These are phyloP conservation scores for Kwoniella bestiolae DNA, from an alignment of 768 basidiomycete genomes.

Conservation along the genomic window DNA sequence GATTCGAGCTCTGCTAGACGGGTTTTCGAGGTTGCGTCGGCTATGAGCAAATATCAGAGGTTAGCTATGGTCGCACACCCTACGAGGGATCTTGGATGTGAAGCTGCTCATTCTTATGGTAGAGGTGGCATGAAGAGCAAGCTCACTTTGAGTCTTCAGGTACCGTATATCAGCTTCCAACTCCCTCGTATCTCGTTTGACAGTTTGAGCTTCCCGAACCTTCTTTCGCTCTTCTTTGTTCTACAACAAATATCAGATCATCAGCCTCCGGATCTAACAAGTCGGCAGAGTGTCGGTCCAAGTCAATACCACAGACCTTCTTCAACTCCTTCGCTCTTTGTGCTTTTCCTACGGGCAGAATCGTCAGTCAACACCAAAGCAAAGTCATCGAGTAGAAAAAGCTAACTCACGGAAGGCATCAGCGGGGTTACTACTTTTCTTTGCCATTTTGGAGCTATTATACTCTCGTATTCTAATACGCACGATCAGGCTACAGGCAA, in stretches of 20 bases:
- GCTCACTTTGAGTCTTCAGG: slow-evolving; percentile 25
- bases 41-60: background rate
- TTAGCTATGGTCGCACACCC: too few species aligned
- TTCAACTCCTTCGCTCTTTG: slow-evolving; percentile 93
- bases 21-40: slow-evolving; percentile 63
- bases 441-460: slow-evolving; percentile 78
- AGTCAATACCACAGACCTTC: slow-evolving; percentile 66
- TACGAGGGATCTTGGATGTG: too few species aligned
- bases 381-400: background rate
- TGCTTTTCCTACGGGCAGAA: slow-evolving; percentile 74
- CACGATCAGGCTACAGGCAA: too few species aligned
- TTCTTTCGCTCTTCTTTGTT: slow-evolving; percentile 86
- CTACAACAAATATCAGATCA: slow-evolving; percentile 60
- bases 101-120: too few species aligned
- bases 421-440: slow-evolving; percentile 90
- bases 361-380: background rate
- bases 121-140: too few species aligned
- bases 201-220: slow-evolving; percentile 80
- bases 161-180: slow-evolving; percentile 26
- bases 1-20: slow-evolving; percentile 72
- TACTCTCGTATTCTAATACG: too few species aligned
- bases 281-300: background rate
- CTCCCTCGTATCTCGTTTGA: slow-evolving; percentile 93
- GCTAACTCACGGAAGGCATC: slow-evolving; percentile 78
- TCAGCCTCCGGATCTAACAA: background rate